A percentile compares a stretch with the other conserved stretches of the same genome.
Conservation (phyloP, 2,329 filamentous ascomycete genomes). For the Tolypocladium ovalisporum region DNA sequence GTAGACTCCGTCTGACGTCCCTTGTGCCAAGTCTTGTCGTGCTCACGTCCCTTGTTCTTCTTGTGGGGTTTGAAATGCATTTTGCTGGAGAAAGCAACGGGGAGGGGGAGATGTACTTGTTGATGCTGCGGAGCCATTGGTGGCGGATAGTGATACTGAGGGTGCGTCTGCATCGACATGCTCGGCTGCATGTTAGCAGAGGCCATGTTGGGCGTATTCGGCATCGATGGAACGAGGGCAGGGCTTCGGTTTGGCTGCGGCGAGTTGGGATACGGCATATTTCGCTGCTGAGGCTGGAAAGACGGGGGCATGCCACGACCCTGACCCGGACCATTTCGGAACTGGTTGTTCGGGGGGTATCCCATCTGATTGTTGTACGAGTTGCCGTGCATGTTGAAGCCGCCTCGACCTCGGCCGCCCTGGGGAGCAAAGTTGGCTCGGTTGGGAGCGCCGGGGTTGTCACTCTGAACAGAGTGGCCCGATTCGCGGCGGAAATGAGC, state of each 20-base stretch:
- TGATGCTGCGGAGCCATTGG: conserved; percentile 49
- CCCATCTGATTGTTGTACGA: conserved; percentile 36
- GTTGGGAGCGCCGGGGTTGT: conserved; percentile 32
- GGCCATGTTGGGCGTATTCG: conserved; percentile 59
- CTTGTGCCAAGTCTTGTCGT: conserved; percentile 32
- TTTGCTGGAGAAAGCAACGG: conserved; percentile 17
- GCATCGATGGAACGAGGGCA: conserved; percentile 53
- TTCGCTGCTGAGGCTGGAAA: conserved; percentile 32
- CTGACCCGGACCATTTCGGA: conserved; percentile 30
- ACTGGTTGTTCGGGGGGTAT: conserved; percentile 32
- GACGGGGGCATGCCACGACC: conserved; percentile 41
- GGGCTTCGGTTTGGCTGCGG: conserved; percentile 57
- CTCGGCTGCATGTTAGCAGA: conserved; percentile 39
- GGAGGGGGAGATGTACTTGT: conserved; percentile 46
- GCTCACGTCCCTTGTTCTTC: conserved; percentile 34
- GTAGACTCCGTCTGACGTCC: conserved; percentile 25
- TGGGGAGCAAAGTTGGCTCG: conserved; percentile 42
- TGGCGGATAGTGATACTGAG: conserved; percentile 50
- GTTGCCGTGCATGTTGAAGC: conserved; percentile 30
- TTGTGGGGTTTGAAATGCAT: conserved; percentile 29
- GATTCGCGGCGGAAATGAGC: conserved; percentile 77
- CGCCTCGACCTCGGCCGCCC: conserved; percentile 37
- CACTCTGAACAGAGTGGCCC: conserved; percentile 62
- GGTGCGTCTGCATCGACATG: conserved; percentile 55
- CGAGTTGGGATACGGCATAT: conserved; percentile 45